Evolutionary conservation across 306 rosid genomes (phyloP).

Genomic region (Vigna nakashimae): DNA sequence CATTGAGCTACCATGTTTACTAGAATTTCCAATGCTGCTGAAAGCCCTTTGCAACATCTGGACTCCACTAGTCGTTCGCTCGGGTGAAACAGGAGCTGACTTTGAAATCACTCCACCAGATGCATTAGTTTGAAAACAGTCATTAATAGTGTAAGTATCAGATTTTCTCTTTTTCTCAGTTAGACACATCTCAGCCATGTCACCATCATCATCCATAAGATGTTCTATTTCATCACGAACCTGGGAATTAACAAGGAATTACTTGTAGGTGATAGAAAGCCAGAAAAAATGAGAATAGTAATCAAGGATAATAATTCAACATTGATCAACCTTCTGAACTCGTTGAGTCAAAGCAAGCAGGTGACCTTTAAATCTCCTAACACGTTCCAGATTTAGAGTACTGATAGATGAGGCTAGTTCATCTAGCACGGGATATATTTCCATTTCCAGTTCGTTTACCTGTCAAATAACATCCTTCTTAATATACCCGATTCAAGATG

Average conservation of each 20-base stretch:
- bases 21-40: constrained; percentile 68
- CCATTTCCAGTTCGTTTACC: constrained; percentile 78
- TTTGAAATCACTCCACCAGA: constrained; percentile 54
- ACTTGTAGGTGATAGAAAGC: constrained; percentile 30
- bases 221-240: constrained; percentile 99
- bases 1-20: constrained; percentile 69
- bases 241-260: constrained; percentile 52
- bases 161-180: constrained; percentile 89
- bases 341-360: constrained; percentile 93
- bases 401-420: constrained; percentile 80
- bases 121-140: constrained; percentile 49
- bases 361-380: constrained; percentile 92
- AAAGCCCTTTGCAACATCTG: constrained; percentile 77
- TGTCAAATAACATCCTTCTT: constrained; percentile 51
- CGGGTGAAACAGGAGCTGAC: constrained; percentile 89
- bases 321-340: constrained; percentile 81
- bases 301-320: constrained; percentile 29
- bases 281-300: constrained; percentile 18
- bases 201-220: constrained; percentile 99
- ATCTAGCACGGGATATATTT: constrained; percentile 91
- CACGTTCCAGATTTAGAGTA: constrained; percentile 91
- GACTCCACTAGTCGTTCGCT: constrained; percentile 57
- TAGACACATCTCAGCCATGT: constrained; percentile 99
- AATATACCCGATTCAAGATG: constrained; percentile 36
- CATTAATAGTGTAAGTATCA: constrained; percentile 53